A percentile compares a stretch with the other conserved stretches of the same genome.
These are phyloP conservation scores for Apophysomyces elegans DNA, from an alignment of 371 early-diverging fungal genomes.

Conservation along the genomic window DNA sequence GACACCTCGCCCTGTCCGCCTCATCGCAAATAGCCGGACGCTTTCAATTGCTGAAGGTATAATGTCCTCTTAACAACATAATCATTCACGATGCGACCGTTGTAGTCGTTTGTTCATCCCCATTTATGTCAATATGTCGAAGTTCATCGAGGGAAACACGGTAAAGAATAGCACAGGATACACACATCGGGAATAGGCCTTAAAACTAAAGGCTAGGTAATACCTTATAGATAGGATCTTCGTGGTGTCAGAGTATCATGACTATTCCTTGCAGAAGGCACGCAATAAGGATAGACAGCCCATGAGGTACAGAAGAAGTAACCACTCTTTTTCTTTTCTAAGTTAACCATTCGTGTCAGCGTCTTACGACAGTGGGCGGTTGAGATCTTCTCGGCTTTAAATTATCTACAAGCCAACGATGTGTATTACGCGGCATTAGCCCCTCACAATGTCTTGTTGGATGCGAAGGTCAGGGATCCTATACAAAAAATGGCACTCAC, in stretches of 20 bases:
- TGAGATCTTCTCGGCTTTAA: constrained; percentile 58
- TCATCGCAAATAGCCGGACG: constrained; percentile 65
- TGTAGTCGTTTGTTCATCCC: constrained; percentile 58
- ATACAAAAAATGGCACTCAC: background rate
- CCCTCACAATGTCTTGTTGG: constrained; percentile 57
- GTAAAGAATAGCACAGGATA: constrained; percentile 28
- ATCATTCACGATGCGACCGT: too few relatives aligned
- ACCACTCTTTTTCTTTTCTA: too few relatives aligned
- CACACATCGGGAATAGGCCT: background rate
- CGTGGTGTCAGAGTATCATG: constrained; percentile 62
- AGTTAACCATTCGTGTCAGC: constrained; percentile 14
- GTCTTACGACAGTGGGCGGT: constrained; percentile 56
- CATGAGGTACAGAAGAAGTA: background rate
- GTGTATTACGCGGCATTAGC: constrained; percentile 58
- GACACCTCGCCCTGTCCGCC: constrained; percentile 55
- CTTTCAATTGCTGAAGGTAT: constrained; percentile 60
- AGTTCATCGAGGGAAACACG: constrained; percentile 64
- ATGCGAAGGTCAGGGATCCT: constrained; percentile 36
- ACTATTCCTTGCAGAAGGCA: constrained; percentile 40
- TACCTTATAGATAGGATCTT: constrained; percentile 56
- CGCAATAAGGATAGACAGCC: constrained; percentile 23
- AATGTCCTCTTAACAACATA: background rate
- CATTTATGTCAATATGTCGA: constrained; percentile 65
- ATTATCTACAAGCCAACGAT: constrained; percentile 49
- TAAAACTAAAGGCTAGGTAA: background rate